Conservation (phyloP, 2,329 filamentous ascomycete species). For the Calonectria montana region DNA sequence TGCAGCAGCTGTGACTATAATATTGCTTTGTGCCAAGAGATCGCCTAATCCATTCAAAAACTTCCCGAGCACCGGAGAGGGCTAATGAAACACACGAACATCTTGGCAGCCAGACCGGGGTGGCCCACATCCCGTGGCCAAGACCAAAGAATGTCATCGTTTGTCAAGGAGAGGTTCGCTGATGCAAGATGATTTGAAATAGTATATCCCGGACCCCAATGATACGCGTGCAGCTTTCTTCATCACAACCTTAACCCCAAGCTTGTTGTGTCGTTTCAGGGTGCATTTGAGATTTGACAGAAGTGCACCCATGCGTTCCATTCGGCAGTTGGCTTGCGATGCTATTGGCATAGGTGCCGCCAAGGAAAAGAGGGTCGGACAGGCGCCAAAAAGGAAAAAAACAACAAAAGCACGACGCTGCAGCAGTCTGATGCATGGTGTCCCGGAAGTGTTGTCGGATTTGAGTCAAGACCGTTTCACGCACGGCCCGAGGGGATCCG, state of each 20-base stretch:
- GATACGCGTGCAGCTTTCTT: not conserved
- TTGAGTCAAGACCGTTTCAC: conserved; percentile 1
- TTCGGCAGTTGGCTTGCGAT: not conserved
- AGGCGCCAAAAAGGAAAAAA: not conserved
- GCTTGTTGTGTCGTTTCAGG: not conserved
- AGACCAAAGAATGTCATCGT: not conserved
- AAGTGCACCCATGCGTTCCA: not conserved
- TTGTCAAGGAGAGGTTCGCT: not conserved
- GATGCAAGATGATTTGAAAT: not conserved
- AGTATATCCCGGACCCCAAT: not conserved
- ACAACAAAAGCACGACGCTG: not conserved
- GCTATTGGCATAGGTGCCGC: not conserved
- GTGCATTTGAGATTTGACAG: not conserved
- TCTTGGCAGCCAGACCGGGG: not conserved
- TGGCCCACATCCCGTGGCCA: not conserved
- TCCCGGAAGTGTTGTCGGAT: not conserved
- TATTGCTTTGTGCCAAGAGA: not conserved
- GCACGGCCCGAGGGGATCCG: conserved; percentile 12
- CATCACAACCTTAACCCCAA: not conserved
- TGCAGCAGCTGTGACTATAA: not conserved
- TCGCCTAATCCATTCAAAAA: not conserved
- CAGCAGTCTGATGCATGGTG: not conserved
- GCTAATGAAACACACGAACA: not conserved
- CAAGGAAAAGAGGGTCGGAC: not conserved
- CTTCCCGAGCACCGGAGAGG: not conserved